These are phyloP conservation scores for Macrolepiota fuliginosa DNA, from an alignment of 768 basidiomycete genomes.

Conservation along the genomic window DNA sequence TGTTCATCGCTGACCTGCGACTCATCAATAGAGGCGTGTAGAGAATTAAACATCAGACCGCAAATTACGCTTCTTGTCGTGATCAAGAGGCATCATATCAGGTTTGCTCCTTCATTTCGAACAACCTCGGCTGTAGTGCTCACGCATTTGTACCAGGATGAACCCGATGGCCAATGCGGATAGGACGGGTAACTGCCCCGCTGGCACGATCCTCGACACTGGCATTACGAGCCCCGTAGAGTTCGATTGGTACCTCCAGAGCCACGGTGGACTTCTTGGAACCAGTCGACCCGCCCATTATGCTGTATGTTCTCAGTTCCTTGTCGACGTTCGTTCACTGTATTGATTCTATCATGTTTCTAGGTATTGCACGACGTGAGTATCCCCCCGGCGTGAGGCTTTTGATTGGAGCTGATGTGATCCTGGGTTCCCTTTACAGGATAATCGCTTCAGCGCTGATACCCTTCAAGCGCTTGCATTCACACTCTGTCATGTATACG, in stretches of 20 bases:
- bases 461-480: slow-evolving; percentile 68
- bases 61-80: slow-evolving; percentile 77
- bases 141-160: slow-evolving; percentile 25
- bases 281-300: slow-evolving; percentile 58
- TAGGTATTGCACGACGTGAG: slow-evolving; percentile 39
- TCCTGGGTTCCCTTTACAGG: slow-evolving; percentile 21
- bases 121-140: background rate
- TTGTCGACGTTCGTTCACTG: background rate
- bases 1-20: background rate
- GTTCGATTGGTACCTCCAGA: slow-evolving; percentile 77
- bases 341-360: background rate
- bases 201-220: slow-evolving; percentile 76
- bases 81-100: slow-evolving; percentile 72
- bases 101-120: slow-evolving; percentile 22
- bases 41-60: slow-evolving; percentile 51
- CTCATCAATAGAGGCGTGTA: slow-evolving; percentile 54
- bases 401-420: background rate
- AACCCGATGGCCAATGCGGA: slow-evolving; percentile 36
- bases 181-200: slow-evolving; percentile 68
- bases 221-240: slow-evolving; percentile 70
- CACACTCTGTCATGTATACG: slow-evolving; percentile 73
- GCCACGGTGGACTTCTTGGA: slow-evolving; percentile 75
- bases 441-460: slow-evolving; percentile 67
- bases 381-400: background rate
- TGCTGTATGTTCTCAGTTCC: slow-evolving; percentile 19